Evolutionary conservation across 2,329 filamentous ascomycete species (phyloP), one percentile per base, ranked within the genome.

Genomic region (Tolypocladium guangdongense): DNA sequence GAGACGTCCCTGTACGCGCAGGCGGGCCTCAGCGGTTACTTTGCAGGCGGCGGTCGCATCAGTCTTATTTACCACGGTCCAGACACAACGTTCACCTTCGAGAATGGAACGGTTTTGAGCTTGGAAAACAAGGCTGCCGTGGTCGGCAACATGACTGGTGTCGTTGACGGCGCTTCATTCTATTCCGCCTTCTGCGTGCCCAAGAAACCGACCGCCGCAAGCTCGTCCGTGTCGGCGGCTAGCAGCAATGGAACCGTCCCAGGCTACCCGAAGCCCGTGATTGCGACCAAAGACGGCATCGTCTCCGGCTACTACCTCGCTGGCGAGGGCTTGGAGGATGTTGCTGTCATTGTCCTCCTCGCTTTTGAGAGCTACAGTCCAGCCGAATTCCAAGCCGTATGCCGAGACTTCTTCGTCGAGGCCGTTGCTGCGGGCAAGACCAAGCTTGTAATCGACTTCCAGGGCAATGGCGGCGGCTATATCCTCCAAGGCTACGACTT

Each of bases 401-500:
- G 60, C 39, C 59, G 61, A 37, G 59, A 68, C 27, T 71, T 71
- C 54, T 66, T 73, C 48, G 62, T 66, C 45, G 54, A 65, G n/a
- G 68, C 67, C 11, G 57, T 64, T 0, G 68, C 71, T 11, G 73
- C 71, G 1, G 77, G 76, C 54, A 83, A 82, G 67, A 81, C 74
- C 47, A 81, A 80, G 63, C 73, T 85, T 0, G 75, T 85, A 12
- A 69, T 86, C 33, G 59, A 60, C 47, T 52, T 59, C 33, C 59
- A 60, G 43, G 54, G 35, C 48, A 85, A 85, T 58, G 77, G 74
- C 2, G 82, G 82, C 43, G 82, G 82, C 27, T 74, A 73, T 16
- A 77, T 84, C 46, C 63, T 82, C 8, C 73, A 78, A n/a, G 82
- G 78, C 18, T 82, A 81, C 58, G 81, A 84, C 60, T 71, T 86